Conservation (phyloP, 768 basidiomycete species). For the Mycena polygramma region DNA sequence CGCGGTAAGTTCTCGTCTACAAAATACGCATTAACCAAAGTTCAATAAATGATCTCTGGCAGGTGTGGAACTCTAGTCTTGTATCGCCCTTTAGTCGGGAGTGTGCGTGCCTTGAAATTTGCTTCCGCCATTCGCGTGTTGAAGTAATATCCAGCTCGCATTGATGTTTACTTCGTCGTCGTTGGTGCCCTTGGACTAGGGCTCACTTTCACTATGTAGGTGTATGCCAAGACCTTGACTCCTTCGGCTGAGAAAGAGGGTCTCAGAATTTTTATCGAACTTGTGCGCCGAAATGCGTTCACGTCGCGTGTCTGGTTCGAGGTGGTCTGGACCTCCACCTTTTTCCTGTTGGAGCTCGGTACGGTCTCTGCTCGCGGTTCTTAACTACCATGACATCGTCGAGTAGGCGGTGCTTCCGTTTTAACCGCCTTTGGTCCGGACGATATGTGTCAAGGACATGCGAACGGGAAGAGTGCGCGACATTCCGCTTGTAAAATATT, state of each 20-base stretch:
- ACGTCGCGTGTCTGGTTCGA: constrained; percentile 82
- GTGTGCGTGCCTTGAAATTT: constrained; percentile 50
- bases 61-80: constrained; percentile 75
- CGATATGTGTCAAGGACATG: constrained; percentile 49
- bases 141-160: constrained; percentile 47
- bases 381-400: constrained; percentile 16
- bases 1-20: no score
- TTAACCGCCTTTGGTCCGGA: constrained; percentile 55
- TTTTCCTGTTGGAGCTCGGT: constrained; percentile 75
- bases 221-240: constrained; percentile 13
- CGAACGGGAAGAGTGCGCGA: not conserved
- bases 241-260: not conserved
- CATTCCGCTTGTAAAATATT: not conserved
- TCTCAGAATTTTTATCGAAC: constrained; percentile 68
- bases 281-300: constrained; percentile 63
- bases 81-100: constrained; percentile 49
- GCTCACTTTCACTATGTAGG: constrained; percentile 72
- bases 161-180: constrained; percentile 73
- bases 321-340: constrained; percentile 68
- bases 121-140: constrained; percentile 4
- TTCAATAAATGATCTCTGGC: no score
- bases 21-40: no score
- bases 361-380: not conserved
- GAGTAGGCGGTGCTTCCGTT: constrained; percentile 68
- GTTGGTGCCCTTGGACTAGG: constrained; percentile 70